Base-by-base conservation (phyloP, 352 stramenopile species). In the Phytophthora foliorum region DNA sequence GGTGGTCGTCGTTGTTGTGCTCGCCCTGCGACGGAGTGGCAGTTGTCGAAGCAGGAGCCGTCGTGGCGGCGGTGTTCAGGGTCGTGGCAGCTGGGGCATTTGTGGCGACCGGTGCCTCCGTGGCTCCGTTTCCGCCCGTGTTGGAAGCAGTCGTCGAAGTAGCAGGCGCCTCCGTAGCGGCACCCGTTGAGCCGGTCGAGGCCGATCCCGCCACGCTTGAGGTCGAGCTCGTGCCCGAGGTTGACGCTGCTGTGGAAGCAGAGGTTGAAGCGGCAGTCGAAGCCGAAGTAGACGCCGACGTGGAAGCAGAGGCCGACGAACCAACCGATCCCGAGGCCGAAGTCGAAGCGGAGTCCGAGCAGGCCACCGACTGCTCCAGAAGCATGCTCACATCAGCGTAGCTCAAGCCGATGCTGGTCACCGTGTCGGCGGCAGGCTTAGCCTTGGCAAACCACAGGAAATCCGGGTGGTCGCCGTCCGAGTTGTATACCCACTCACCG, bases 401-500 rank as follows among this genome's bases (percentile, higher is more conserved):
- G 34, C 62, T 80, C 13, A 82, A 41, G 22, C 75, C 75, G 19
- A 74, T 65, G 21, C 38, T 67, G 1, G 71, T 77, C 4, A 82
- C 71, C 0, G 65, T 68, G 38, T 74, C 32, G 0, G 53, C 46
- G 13, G 46, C 25, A 6, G 74, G 73, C 39, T 74, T 78, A 2
- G 50, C 32, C 41, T 67, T 77, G 2, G 63, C 54, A 36, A 81
- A 60, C 72, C 72, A 83, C 1, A 81, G 17, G 56, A 83, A 83
- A 27, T 83, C 72, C 8, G 69, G 75, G 46, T 83, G 72, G 22
- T 72, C 45, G n/a, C 57, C 34, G 8, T 70, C 46, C 36, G 72
- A 81, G 34, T 67, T 60, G 55, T 72, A 74, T 11, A 82, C 63
- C 72, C 75, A 81, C 58, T 83, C 75, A 32, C 75, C 75, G n/a